Evolutionary conservation across 2,329 filamentous ascomycete species (phyloP), one percentile per base, ranked within the genome.

Genomic region (Fusarium chaquense): DNA sequence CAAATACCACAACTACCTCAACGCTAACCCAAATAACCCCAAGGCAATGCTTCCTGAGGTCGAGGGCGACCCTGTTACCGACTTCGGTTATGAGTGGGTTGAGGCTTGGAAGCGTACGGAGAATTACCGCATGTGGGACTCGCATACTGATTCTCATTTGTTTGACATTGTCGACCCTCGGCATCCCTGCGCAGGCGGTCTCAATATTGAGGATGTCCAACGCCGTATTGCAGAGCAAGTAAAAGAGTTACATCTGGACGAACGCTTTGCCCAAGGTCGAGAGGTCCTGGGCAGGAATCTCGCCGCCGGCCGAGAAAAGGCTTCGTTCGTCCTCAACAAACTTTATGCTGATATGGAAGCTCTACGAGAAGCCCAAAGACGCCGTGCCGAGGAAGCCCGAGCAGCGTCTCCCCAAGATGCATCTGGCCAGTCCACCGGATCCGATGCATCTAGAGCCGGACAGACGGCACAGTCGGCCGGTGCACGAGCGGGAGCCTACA

Each of bases 181-280:
- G 65, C 96, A 99, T 79, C 96, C 96, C 5, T 98, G 93, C 78
- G 94, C 94, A 1, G 96, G 96, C 28, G 95, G 94, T 1, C 85
- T 99, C 22, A 94, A 91, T 2, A 94, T 99, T 67, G 96, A 98
- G 72, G 96, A 99, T 78, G 91, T 99, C 15, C 95, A 98, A 78
- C 88, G 96, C 52, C 88, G 96, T 26, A 87, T 99, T 35, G 90
- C 93, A 36, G 92, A 97, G 78, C 96, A 98, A 80, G 93, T 99
- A 51, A 92, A 95, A 71, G 95, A 98, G 65, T 86, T 98, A 50
- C 94, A 98, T 77, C 86, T 98, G 3, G 96, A 99, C 77, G 96
- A 98, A 77, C 89, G 93, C 11, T 89, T 98, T 62, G 91, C 92
- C 1, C 90, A 93, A 64, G 92, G 94, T 11, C 88, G 90, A 57